A percentile compares a stretch with the other conserved stretches of the same genome.
These are phyloP conservation scores for Pythium dissimile DNA, from an alignment of 352 stramenopile genomes.

Conservation along the genomic window DNA sequence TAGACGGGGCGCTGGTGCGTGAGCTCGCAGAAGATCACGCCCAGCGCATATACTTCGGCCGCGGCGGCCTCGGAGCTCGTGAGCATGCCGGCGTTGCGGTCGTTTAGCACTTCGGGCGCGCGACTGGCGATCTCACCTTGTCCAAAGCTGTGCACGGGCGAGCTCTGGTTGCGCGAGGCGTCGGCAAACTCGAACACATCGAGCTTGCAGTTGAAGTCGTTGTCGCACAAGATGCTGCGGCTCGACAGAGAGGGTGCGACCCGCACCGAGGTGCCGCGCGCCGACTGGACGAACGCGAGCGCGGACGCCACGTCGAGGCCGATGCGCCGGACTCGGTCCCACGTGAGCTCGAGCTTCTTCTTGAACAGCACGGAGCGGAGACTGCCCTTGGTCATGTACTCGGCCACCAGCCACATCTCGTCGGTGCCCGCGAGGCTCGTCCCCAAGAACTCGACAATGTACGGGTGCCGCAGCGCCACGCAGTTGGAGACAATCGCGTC, in stretches of 20 bases:
- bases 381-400: constrained; percentile 74
- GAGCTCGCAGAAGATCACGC: constrained; percentile 74
- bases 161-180: constrained; percentile 38
- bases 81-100: background rate
- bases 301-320: constrained; percentile 42
- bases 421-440: constrained; percentile 50
- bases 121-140: constrained; percentile 52
- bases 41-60: constrained; percentile 67
- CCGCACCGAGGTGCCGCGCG: constrained; percentile 16
- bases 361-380: constrained; percentile 50
- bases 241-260: constrained; percentile 50
- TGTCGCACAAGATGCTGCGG: constrained; percentile 56
- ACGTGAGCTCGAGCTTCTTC: constrained; percentile 46
- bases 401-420: constrained; percentile 65
- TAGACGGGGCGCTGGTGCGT: constrained; percentile 44
- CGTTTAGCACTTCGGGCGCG: constrained; percentile 51
- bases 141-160: constrained; percentile 44
- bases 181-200: constrained; percentile 71
- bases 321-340: constrained; percentile 50
- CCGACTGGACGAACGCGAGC: constrained; percentile 50
- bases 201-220: constrained; percentile 65
- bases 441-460: constrained; percentile 68
- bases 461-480: constrained; percentile 55
- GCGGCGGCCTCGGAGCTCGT: constrained; percentile 8
- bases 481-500: constrained; percentile 54